phyloP scores from a whole-genome alignment of 768 basidiomycete species.

The Rossbeevera mucosa region DNA sequence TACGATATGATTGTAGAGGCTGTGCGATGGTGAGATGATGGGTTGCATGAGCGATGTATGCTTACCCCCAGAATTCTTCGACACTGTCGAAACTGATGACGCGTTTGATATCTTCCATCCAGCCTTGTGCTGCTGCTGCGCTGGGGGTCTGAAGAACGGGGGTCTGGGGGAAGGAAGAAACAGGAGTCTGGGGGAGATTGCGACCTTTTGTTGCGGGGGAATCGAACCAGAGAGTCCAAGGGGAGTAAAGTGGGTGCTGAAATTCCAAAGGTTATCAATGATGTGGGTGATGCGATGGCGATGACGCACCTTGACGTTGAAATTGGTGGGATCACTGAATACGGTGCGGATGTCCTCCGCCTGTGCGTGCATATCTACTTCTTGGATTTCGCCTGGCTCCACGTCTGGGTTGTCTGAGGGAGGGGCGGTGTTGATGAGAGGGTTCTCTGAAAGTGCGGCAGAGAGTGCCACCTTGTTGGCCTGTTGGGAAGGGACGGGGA shows the following conservation, averaged over 20 bases:
- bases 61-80: constrained; percentile 99
- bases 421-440: constrained; percentile 8
- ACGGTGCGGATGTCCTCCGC: constrained; percentile 85
- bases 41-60: constrained; percentile 8
- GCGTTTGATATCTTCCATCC: constrained; percentile 99
- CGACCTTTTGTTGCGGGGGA: constrained; percentile 89
- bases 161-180: constrained; percentile 73
- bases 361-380: constrained; percentile 79
- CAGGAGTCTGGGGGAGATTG: constrained; percentile 79
- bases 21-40: constrained; percentile 29
- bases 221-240: constrained; percentile 99
- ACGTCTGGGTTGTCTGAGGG: constrained; percentile 35
- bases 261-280: constrained; percentile 1
- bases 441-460: constrained; percentile 64
- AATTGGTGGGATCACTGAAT: constrained; percentile 87
- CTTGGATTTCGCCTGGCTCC: constrained; percentile 84
- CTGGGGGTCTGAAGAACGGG: constrained; percentile 71
- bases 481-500: constrained; percentile 64
- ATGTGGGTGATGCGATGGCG: neutral
- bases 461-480: constrained; percentile 76
- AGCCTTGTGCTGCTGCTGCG: constrained; percentile 72
- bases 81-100: constrained; percentile 96
- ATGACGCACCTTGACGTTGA: constrained; percentile 85
- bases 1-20: constrained; percentile 95
- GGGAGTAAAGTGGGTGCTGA: constrained; percentile 89